Evolutionary conservation across 1,284 basidiomycete species (phyloP), one percentile per base, ranked within the genome.

Genomic region (Cryptococcus sp.): DNA sequence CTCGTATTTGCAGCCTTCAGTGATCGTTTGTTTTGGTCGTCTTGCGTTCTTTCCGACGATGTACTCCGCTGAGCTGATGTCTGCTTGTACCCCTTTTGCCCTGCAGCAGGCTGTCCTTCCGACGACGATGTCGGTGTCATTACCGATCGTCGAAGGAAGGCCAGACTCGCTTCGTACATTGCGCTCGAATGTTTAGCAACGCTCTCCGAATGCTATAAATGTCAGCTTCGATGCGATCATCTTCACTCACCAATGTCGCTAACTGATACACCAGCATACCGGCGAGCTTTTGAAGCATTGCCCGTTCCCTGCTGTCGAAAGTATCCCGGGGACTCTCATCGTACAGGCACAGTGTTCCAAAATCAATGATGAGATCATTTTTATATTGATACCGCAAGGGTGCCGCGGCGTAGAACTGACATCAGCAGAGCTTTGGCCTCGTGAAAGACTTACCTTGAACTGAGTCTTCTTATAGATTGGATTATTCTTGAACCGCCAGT

Each of bases 261-360:
- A 75, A 58, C 46, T 78, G 76, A 52, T 68, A 73, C 5, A 78
- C 74, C 26, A 75, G 63, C 74, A 76, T 74, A 56, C 73, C 73
- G 23, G 72, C 68, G 3, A 78, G 55, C 11, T 73, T 69, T 3
- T 70, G 50, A 29, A 78, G 59, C 17, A 74, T 67, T 8, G 47
- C 54, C 47, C 65, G 64, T 48, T 73, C 69, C 6, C 70, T 54
- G 8, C 53, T 29, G 26, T 57, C 62, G 52, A 78, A 78, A 0
- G 49, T 55, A 7, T 66, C 57, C 29, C 73, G 50, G 13, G 67
- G 45, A 10, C 65, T 38, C 10, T 37, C 37, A 50, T 68, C 64
- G n/a, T 64, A 51, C 26, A 77, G 52, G 23, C 63, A 62, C 19
- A 77, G 47, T 6, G 65, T 63, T 0, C 74, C 75, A 49, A 77